Evolutionary conservation across 78 protist species (phyloP).

Genomic region (Dictyostelium discoideum): DNA sequence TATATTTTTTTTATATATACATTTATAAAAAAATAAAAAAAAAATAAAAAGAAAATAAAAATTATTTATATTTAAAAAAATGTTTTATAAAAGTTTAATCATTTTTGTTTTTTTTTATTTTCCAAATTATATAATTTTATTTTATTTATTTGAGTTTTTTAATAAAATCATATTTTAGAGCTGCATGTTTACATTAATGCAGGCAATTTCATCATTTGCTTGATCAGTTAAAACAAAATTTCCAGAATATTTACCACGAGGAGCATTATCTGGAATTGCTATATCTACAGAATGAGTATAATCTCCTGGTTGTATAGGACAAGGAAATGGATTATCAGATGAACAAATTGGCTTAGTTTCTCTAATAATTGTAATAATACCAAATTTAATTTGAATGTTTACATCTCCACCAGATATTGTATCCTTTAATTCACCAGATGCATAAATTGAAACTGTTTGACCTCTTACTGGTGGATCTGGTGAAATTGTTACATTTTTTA

Average conservation of each 20-base stretch:
- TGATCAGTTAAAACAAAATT: conserved; percentile 10
- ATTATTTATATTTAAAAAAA: neutral
- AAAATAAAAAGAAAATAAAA: no score
- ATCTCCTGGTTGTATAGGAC: conserved; percentile 38
- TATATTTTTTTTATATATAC: no score
- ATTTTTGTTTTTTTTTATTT: no score
- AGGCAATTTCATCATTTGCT: conserved; percentile 28
- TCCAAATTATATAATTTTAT: no score
- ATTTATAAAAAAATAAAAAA: no score
- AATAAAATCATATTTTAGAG: no score
- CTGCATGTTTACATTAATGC: neutral
- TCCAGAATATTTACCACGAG: conserved; percentile 57
- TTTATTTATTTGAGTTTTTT: no score
- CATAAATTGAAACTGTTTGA: neutral
- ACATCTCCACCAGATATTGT: conserved; percentile 9
- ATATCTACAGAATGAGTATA: neutral
- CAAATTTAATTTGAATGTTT: conserved; percentile 4
- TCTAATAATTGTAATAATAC: conserved; percentile 45
- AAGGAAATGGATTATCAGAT: neutral
- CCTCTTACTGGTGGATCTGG: conserved; percentile 58
- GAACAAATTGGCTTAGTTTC: conserved; percentile 1
- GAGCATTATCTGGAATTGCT: conserved; percentile 20
- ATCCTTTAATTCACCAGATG: conserved; percentile 17
- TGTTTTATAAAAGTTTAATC: no score
- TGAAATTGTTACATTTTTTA: neutral